These are phyloP conservation scores for Coccomyxa sp. DNA, from an alignment of 139 green algal species.

Conservation along the genomic window DNA sequence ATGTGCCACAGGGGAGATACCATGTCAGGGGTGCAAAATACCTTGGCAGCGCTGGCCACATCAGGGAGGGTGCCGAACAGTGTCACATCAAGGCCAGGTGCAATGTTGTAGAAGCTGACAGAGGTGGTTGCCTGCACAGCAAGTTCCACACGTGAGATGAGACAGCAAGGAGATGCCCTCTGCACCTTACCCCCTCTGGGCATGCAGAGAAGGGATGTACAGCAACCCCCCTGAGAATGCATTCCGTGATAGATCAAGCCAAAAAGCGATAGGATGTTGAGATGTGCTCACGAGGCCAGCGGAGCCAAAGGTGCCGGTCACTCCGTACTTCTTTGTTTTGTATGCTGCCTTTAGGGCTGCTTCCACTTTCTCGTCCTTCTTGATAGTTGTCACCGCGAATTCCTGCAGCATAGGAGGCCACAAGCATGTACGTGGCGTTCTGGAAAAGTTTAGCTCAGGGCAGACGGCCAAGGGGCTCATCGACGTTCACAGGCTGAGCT, in stretches of 20 bases:
- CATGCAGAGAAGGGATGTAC: too few species aligned
- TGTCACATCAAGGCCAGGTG: constrained; percentile 30
- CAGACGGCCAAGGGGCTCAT: too few species aligned
- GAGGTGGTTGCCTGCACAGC: constrained; percentile 7
- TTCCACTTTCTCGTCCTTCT: constrained; percentile 29
- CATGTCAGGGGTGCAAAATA: constrained; percentile 4
- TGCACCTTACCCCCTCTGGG: neutral
- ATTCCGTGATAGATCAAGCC: neutral
- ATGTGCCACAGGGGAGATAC: too few species aligned
- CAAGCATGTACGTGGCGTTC: neutral
- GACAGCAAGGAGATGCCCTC: neutral
- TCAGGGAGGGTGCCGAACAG: constrained; percentile 41
- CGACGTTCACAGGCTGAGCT: too few species aligned
- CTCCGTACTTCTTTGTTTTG: constrained; percentile 25
- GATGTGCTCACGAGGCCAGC: constrained; percentile 29
- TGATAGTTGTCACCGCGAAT: constrained; percentile 30
- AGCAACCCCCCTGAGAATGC: neutral
- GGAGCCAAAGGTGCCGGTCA: constrained; percentile 26
- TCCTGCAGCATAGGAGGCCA: constrained; percentile 26
- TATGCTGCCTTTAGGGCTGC: constrained; percentile 40
- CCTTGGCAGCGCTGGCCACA: constrained; percentile 24
- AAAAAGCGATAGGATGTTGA: neutral
- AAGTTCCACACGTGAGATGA: neutral
- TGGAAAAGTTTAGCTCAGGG: too few species aligned
- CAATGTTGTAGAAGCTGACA: neutral